Conservation (phyloP, 306 rosid species). For the Cucurbita maxima region DNA sequence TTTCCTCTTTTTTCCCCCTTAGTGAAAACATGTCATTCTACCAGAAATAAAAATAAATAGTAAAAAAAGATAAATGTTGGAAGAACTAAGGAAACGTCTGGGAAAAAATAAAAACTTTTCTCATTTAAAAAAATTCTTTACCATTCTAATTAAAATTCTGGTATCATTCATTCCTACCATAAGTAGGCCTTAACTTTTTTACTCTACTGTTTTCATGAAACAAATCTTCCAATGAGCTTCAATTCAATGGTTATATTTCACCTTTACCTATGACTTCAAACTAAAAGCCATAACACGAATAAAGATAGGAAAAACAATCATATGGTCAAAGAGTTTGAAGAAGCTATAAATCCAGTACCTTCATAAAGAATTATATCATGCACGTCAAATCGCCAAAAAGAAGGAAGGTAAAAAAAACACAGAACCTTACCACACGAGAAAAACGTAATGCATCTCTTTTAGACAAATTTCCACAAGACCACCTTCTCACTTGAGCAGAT, state of each 20-base stretch:
- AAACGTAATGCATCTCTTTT: constrained; percentile 80
- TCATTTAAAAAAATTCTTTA: neutral
- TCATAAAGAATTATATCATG: neutral
- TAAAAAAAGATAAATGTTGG: too few species aligned
- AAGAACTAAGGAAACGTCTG: neutral
- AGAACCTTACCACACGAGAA: constrained; percentile 69
- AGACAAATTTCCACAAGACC: constrained; percentile 87
- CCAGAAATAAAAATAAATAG: too few species aligned
- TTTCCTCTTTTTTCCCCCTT: too few species aligned
- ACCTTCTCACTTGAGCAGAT: constrained; percentile 71
- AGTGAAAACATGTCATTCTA: too few species aligned
- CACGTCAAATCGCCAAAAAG: neutral
- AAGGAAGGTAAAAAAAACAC: neutral
- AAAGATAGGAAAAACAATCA: neutral
- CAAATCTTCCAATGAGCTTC: too few species aligned
- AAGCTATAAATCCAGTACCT: neutral
- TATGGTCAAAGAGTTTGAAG: neutral
- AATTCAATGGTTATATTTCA: too few species aligned
- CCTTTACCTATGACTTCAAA: too few species aligned
- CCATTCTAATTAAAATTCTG: neutral
- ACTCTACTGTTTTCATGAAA: too few species aligned
- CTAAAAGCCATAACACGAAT: neutral
- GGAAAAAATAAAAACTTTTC: neutral
- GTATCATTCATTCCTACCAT: neutral
- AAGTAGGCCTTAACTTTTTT: too few species aligned